A percentile compares a stretch with the other conserved stretches of the same genome.
Evolutionary conservation across 2,329 filamentous ascomycete genomes (phyloP).

Genomic region (Lasiodiplodia hormozganensis): DNA sequence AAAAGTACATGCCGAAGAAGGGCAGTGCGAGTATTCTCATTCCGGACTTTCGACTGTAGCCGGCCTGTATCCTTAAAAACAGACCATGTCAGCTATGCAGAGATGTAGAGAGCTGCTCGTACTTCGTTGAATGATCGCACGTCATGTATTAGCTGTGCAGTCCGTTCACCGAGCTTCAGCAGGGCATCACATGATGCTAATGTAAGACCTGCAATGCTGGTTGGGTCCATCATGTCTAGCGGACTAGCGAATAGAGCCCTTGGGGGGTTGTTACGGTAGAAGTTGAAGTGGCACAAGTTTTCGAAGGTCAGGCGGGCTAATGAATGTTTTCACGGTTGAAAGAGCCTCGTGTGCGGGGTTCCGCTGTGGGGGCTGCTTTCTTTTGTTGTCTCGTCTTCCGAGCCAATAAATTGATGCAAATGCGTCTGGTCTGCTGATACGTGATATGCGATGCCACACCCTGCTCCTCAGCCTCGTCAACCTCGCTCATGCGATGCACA

Average conservation of each 20-base stretch:
- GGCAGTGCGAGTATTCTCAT: constrained; percentile 31
- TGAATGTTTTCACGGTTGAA: too few species aligned
- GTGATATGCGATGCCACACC: too few species aligned
- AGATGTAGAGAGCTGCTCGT: neutral
- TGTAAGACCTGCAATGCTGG: constrained; percentile 27
- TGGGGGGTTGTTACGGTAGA: neutral
- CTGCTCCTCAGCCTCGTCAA: too few species aligned
- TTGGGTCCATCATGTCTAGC: constrained; percentile 30
- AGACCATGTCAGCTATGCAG: too few species aligned
- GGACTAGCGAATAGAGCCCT: fast-evolving
- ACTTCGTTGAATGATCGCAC: constrained; percentile 30
- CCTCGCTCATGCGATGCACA: too few species aligned
- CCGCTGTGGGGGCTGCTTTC: too few species aligned
- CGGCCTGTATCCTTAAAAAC: constrained; percentile 18
- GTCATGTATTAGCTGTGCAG: constrained; percentile 31
- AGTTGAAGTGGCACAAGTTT: too few species aligned
- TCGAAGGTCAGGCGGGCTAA: too few species aligned
- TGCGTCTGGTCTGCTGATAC: too few species aligned
- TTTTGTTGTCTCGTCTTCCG: too few species aligned
- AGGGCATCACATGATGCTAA: constrained; percentile 32
- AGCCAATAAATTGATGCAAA: too few species aligned
- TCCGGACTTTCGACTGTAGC: constrained; percentile 16
- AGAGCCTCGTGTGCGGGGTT: too few species aligned
- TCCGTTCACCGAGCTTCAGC: constrained; percentile 32
- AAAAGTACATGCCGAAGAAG: constrained; percentile 30